Percentiles rank a stretch among this genome's conserved stretches.
Conservation (phyloP, 1,284 basidiomycete species). For the Melampsora americana region DNA sequence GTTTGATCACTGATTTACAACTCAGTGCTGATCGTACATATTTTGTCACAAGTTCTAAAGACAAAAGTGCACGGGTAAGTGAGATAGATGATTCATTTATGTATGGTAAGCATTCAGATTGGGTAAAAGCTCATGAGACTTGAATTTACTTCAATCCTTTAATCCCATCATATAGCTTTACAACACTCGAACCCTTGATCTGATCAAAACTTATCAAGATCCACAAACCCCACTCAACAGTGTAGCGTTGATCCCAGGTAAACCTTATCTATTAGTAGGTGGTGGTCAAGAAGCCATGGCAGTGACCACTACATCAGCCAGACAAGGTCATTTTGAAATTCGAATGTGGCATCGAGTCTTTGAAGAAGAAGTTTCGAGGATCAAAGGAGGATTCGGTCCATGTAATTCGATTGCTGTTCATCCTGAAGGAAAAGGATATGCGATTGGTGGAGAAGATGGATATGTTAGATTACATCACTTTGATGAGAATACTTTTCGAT, state of each 20-base stretch:
- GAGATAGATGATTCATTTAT: background rate
- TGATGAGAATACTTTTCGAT: slow-evolving; percentile 34
- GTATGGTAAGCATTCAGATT: background rate
- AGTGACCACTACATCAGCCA: slow-evolving; percentile 87
- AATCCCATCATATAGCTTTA: slow-evolving; percentile 65
- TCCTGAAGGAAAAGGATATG: slow-evolving; percentile 81
- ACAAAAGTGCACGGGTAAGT: slow-evolving; percentile 86
- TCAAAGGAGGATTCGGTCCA: slow-evolving; percentile 93
- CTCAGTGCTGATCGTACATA: slow-evolving; percentile 84
- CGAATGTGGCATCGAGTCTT: slow-evolving; percentile 98
- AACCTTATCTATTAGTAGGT: slow-evolving; percentile 84
- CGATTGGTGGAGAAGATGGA: slow-evolving; percentile 94
- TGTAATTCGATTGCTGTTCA: slow-evolving; percentile 97
- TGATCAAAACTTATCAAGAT: slow-evolving; percentile 80
- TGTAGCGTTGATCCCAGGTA: slow-evolving; percentile 72
- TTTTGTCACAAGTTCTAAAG: slow-evolving; percentile 93
- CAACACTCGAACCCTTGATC: slow-evolving; percentile 78
- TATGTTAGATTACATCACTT: slow-evolving; percentile 78
- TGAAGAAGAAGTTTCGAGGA: slow-evolving; percentile 94
- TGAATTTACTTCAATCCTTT: background rate
- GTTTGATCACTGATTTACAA: slow-evolving; percentile 82
- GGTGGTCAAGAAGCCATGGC: slow-evolving; percentile 98
- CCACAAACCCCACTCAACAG: slow-evolving; percentile 96
- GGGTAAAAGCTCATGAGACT: background rate
- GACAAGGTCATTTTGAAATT: slow-evolving; percentile 97